A percentile compares a stretch with the other conserved stretches of the same genome.
These are phyloP conservation scores for Cordyceps militaris DNA, from an alignment of 2,329 filamentous ascomycete species.

Conservation along the genomic window DNA sequence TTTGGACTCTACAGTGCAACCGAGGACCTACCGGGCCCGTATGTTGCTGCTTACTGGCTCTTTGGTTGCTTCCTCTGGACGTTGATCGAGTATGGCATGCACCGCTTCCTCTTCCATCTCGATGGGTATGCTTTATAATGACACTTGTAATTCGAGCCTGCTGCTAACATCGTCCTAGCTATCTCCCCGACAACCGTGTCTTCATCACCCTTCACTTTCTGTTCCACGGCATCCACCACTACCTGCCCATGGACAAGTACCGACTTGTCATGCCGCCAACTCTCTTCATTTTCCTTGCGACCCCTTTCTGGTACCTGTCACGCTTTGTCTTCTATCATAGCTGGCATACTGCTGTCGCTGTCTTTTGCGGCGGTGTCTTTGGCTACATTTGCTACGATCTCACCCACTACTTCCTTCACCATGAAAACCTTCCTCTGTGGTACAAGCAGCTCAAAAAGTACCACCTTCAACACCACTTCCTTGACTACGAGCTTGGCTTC, in stretches of 20 bases:
- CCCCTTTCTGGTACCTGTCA: constrained; percentile 88
- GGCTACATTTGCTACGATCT: constrained; percentile 95
- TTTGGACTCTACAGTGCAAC: constrained; percentile 65
- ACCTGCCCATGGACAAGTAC: constrained; percentile 98
- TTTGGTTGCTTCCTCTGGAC: constrained; percentile 78
- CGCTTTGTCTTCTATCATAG: constrained; percentile 75
- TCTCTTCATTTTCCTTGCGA: constrained; percentile 74
- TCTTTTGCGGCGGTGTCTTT: constrained; percentile 86
- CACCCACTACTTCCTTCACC: constrained; percentile 98
- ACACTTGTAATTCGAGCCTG: neutral
- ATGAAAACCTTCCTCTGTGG: constrained; percentile 82
- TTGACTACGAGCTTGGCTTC: constrained; percentile 95
- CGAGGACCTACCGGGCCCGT: constrained; percentile 46
- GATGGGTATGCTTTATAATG: constrained; percentile 60
- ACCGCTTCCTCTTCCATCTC: constrained; percentile 89
- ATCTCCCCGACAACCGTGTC: constrained; percentile 85
- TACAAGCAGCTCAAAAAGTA: constrained; percentile 95
- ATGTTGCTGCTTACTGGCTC: constrained; percentile 55
- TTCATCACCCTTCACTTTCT: constrained; percentile 83
- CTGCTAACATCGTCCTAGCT: constrained; percentile 44
- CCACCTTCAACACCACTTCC: constrained; percentile 93
- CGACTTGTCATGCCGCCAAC: constrained; percentile 95
- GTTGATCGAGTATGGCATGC: constrained; percentile 79
- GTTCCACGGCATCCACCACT: constrained; percentile 95
- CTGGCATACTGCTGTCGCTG: constrained; percentile 72